These are phyloP conservation scores for apple (Malus domestica) DNA, from an alignment of 306 rosid genomes.

Conservation along the genomic window ASM211411v1 NC_041791.1:9222001-9222500, in stretches of 20 bases:
- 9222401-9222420: slow-evolving; percentile 18
- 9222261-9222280: slow-evolving; percentile 37
- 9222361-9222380: background rate
- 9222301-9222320: slow-evolving; percentile 51
- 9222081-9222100: background rate
- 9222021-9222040: slow-evolving; percentile 50
- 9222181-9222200: slow-evolving; percentile 26
- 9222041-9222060: slow-evolving; percentile 71
- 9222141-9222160: slow-evolving; percentile 10
- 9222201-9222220: slow-evolving; percentile 56
- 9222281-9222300: slow-evolving; percentile 28
- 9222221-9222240: slow-evolving; percentile 45
- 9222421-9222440: slow-evolving; percentile 6
- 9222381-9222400: background rate
- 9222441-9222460: slow-evolving; percentile 59
- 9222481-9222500: slow-evolving; percentile 81
- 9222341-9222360: slow-evolving; percentile 49
- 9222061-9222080: slow-evolving; percentile 17
- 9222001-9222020: slow-evolving; percentile 30
- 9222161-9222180: slow-evolving; percentile 69
- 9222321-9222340: slow-evolving; percentile 59
- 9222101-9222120: background rate
- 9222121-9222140: background rate
- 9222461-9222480: slow-evolving; percentile 62
- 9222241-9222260: slow-evolving; percentile 45